Conservation (phyloP, 148 eudicot species). For the Mesembryanthemum crystallinum region DNA sequence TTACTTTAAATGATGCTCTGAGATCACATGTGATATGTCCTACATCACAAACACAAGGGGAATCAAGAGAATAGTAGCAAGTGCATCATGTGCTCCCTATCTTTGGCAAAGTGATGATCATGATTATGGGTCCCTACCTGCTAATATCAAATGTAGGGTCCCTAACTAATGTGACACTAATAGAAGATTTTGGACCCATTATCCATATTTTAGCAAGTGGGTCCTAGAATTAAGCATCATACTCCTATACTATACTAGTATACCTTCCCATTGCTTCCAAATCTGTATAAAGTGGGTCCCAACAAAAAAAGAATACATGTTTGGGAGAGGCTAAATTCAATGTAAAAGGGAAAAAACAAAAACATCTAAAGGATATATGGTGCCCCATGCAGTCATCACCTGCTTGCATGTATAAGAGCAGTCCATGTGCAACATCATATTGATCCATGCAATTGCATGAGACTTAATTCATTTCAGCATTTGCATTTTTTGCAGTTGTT, state of each 20-base stretch:
- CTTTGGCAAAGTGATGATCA: constrained; percentile 11
- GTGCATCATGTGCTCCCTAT: constrained; percentile 10
- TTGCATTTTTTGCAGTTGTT: neutral
- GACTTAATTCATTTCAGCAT: neutral
- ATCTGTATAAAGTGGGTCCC: neutral
- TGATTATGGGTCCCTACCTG: neutral
- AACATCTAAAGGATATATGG: constrained; percentile 9
- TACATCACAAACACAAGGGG: constrained; percentile 4
- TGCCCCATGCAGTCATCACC: constrained; percentile 28
- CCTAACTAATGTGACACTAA: constrained; percentile 7
- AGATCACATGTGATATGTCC: constrained; percentile 17
- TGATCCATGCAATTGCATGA: constrained; percentile 11
- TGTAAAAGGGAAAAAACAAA: neutral
- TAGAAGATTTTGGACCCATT: constrained; percentile 13
- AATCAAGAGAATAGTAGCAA: constrained; percentile 19
- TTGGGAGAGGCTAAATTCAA: constrained; percentile 15
- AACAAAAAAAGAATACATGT: neutral
- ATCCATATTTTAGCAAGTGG: constrained; percentile 3
- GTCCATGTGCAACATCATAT: constrained; percentile 14
- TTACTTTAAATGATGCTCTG: neutral
- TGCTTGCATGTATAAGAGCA: constrained; percentile 24
- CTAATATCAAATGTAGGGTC: constrained; percentile 11
- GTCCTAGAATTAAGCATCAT: neutral
- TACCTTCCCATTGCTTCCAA: neutral
- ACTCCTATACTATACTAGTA: neutral